Conservation (phyloP, 345 rosid species). For the Jatropha curcas region DNA sequence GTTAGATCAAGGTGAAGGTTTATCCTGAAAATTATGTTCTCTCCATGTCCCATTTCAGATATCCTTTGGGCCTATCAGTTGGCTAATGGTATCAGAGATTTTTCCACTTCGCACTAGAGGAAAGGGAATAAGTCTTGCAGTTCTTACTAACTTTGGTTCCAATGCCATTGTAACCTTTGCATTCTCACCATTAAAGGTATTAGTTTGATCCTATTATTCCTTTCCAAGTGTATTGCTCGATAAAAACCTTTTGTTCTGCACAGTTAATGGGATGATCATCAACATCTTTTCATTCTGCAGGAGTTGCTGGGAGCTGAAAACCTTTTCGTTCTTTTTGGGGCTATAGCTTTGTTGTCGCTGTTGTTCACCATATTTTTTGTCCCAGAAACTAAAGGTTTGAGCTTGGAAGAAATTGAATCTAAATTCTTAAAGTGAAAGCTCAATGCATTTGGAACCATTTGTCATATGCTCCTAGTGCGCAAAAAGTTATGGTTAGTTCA, state of each 20-base stretch:
- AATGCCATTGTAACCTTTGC: slow-evolving; percentile 39
- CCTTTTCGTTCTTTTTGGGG: slow-evolving; percentile 86
- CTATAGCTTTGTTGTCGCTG: slow-evolving; percentile 65
- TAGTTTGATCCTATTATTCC: not conserved
- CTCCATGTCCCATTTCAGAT: slow-evolving; percentile 15
- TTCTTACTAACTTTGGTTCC: slow-evolving; percentile 39
- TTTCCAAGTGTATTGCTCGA: not conserved
- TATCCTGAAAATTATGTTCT: slow-evolving; percentile 18
- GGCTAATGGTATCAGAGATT: slow-evolving; percentile 40
- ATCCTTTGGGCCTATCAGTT: slow-evolving; percentile 41
- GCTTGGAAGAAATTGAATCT: slow-evolving; percentile 93
- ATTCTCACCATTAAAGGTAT: slow-evolving; percentile 36
- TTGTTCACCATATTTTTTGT: slow-evolving; percentile 54
- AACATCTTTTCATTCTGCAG: slow-evolving; percentile 45
- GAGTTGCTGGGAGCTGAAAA: slow-evolving; percentile 83
- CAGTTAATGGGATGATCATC: not conserved
- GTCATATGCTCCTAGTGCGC: not conserved
- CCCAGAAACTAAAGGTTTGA: slow-evolving; percentile 97
- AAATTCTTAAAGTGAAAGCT: slow-evolving; percentile 65
- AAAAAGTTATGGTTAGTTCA: slow-evolving; percentile 4
- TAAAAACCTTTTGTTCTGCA: not conserved
- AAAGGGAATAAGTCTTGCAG: slow-evolving; percentile 39
- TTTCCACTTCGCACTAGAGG: slow-evolving; percentile 38
- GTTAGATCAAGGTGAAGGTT: not conserved
- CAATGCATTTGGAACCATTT: not conserved